Evolutionary conservation across 352 stramenopile genomes (phyloP).

Genomic region (Proteromonas lacertae): DNA sequence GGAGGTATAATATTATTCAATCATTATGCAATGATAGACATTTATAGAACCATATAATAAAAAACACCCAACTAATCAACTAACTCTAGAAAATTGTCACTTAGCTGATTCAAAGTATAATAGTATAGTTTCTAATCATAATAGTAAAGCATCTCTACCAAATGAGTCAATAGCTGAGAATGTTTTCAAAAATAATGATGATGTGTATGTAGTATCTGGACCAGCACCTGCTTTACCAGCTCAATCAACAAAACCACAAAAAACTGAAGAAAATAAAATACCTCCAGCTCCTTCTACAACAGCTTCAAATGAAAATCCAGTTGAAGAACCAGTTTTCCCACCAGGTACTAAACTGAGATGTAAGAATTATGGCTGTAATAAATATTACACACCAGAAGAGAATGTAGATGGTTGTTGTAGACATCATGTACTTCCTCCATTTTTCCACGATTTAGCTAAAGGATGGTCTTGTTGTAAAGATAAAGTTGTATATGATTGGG

Average conservation of each 20-base stretch:
- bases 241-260: no score
- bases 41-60: slow-evolving; percentile 6
- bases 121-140: slow-evolving; percentile 1
- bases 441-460: slow-evolving; percentile 15
- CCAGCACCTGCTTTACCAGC: no score
- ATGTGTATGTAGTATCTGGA: no score
- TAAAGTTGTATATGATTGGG: slow-evolving; percentile 59
- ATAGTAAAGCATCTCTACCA: not conserved
- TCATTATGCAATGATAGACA: no score
- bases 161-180: not conserved
- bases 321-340: not conserved
- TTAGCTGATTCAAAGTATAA: not conserved
- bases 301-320: not conserved
- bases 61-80: slow-evolving; percentile 1
- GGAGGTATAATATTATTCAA: no score
- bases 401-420: slow-evolving; percentile 9
- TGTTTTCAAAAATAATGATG: not conserved
- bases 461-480: slow-evolving; percentile 20
- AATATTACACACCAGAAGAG: slow-evolving; percentile 9
- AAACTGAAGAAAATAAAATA: not conserved
- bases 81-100: not conserved
- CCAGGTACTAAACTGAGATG: slow-evolving; percentile 6
- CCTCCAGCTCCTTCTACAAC: not conserved
- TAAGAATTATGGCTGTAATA: slow-evolving; percentile 15
- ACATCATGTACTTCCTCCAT: slow-evolving; percentile 10